These are phyloP conservation scores for Triticum monococcum DNA, from an alignment of 176 grass and related monocot species.

Conservation along the genomic window DNA sequence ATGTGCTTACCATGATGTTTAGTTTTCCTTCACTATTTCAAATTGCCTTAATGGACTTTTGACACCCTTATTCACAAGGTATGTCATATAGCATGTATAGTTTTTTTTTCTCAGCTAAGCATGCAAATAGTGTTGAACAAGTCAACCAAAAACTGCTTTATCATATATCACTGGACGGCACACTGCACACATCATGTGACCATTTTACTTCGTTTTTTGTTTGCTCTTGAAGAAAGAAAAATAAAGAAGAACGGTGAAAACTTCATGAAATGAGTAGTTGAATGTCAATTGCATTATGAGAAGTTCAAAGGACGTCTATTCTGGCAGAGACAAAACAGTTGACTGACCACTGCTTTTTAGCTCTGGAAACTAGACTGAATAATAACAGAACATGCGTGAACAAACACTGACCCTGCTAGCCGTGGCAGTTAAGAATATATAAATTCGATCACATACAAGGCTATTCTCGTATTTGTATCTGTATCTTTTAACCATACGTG, in stretches of 20 bases:
- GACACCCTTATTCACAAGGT: not conserved
- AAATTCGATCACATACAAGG: too few relatives aligned
- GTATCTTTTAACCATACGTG: too few relatives aligned
- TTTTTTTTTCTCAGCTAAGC: not conserved
- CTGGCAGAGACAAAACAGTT: too few relatives aligned
- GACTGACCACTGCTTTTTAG: too few relatives aligned
- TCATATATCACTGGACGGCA: too few relatives aligned
- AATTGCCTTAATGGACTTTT: not conserved
- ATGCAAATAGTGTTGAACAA: too few relatives aligned
- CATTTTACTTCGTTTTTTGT: not conserved
- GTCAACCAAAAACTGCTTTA: too few relatives aligned
- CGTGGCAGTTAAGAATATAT: too few relatives aligned
- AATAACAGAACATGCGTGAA: too few relatives aligned
- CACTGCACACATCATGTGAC: not conserved
- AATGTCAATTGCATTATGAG: not conserved
- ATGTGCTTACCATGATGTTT: not conserved
- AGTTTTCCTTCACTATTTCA: not conserved
- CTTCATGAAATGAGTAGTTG: not conserved
- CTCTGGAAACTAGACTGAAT: too few relatives aligned
- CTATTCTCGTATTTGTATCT: too few relatives aligned
- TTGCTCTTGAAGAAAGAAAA: not conserved
- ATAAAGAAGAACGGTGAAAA: not conserved
- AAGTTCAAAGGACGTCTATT: not conserved
- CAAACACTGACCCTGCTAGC: too few relatives aligned
- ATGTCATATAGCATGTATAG: not conserved